Base-by-base conservation (phyloP, 345 rosid genomes). In the Capsella bursapastoris region DNA sequence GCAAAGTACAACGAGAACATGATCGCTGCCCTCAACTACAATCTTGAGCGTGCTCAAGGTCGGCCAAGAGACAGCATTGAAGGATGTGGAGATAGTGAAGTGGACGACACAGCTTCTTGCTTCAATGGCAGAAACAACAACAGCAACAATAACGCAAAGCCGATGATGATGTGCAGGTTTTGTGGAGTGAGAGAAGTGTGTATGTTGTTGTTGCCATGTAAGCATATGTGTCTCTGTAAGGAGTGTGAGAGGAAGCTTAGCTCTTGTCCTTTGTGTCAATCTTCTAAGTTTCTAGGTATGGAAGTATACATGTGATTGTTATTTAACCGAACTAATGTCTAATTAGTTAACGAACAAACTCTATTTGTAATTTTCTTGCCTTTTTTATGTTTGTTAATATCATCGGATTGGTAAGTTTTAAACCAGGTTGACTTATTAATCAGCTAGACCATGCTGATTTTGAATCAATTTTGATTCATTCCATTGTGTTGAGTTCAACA, bases 41-140 rank as follows among this genome's bases (percentile, higher is more conserved):
- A 90, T 76, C 97, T 93, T 25, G 89, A 90, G 58, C 89, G 87
- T 57, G 87, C 82, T 56, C 81, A 86, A 58, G 86, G 86, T 68
- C 84, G 85, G 69, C 86, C 88, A 31, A 83, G 84, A 80, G 91
- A 88, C 8, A 86, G 76, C 50, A 86, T 84, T 62, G 97, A 93
- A 80, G 98, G 93, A 43, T 89, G 96, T 25, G 98, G 98, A 58
- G 97, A 90, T 68, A 93, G 98, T 40, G 96, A 89, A 86, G 90
- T 90, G 47, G 90, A 90, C 58, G 96, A 89, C 67, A 86, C 97
- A 10, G 97, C 97, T 68, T 89, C 96, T 7, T 93, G 96, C 81
- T 90, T 86, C 82, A 83, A 87, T 35, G 93, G 86, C 1, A 77
- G 74, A 53, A 77, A 81, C 74, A 84, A 83, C 50, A 77, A 81